These are phyloP conservation scores for Sinapis alba DNA, from an alignment of 441 rosid species.

Conservation along the genomic window DNA sequence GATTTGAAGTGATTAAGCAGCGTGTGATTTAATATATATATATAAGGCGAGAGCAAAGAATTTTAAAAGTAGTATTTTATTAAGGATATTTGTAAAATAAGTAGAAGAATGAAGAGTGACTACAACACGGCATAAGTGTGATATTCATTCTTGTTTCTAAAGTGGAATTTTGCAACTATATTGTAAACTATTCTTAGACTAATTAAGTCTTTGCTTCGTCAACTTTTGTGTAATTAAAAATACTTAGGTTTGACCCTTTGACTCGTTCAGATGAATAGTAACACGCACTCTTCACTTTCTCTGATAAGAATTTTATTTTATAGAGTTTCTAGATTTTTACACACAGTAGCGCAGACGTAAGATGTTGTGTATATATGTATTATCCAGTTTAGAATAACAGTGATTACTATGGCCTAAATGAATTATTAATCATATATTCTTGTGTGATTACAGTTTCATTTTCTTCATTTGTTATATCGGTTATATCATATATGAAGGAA, in stretches of 20 bases:
- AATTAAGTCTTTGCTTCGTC: conserved; percentile 32
- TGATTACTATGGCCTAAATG: conserved; percentile 1
- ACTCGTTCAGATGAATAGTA: conserved; percentile 47
- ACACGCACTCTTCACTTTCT: conserved; percentile 35
- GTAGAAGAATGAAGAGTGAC: conserved; percentile 38
- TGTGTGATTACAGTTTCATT: neutral
- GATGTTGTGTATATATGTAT: neutral
- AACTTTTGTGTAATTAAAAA: conserved; percentile 27
- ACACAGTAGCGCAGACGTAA: conserved; percentile 14
- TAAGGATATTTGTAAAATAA: conserved; percentile 26
- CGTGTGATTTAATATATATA: conserved; percentile 32
- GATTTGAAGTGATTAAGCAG: conserved; percentile 37
- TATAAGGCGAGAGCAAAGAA: conserved; percentile 22
- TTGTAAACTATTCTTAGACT: neutral
- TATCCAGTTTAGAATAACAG: neutral
- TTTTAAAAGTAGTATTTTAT: neutral
- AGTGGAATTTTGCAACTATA: conserved; percentile 37
- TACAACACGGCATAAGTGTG: conserved; percentile 45
- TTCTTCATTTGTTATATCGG: neutral
- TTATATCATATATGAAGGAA: neutral
- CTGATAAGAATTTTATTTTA: neutral
- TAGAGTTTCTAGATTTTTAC: conserved; percentile 23
- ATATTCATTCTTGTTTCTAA: conserved; percentile 30
- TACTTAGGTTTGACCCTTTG: conserved; percentile 57
- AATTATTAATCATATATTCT: neutral